These are phyloP conservation scores for Fomitopsis betulina DNA, from an alignment of 1,284 basidiomycete species.

Conservation along the genomic window DNA sequence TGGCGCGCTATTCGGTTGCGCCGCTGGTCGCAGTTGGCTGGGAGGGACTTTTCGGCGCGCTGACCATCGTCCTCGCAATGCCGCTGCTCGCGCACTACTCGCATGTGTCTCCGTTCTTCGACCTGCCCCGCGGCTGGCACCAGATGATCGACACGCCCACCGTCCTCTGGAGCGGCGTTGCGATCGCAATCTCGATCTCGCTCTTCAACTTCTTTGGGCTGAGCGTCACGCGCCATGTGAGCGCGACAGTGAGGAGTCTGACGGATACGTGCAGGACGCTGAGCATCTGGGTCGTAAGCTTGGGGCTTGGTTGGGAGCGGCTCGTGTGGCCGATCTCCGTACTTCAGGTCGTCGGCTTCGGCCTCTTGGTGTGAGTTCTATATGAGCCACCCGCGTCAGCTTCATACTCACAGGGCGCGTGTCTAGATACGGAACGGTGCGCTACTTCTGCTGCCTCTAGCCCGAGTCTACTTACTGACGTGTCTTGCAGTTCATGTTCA, in stretches of 20 bases:
- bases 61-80: conserved; percentile 73
- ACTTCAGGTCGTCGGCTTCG: conserved; percentile 88
- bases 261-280: conserved; percentile 97
- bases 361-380: conserved; percentile 77
- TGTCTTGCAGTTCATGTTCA: conserved; percentile 58
- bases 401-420: conserved; percentile 5
- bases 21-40: conserved; percentile 94
- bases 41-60: conserved; percentile 89
- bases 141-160: conserved; percentile 82
- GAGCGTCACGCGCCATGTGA: conserved; percentile 87
- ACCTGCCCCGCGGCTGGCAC: conserved; percentile 84
- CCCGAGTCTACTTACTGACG: conserved; percentile 4
- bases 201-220: conserved; percentile 96
- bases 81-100: conserved; percentile 55
- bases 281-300: conserved; percentile 85
- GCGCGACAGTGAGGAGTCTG: conserved; percentile 84
- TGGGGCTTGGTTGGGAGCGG: conserved; percentile 90
- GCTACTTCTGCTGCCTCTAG: conserved; percentile 1
- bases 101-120: conserved; percentile 71
- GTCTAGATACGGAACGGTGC: conserved; percentile 29
- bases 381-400: conserved; percentile 8
- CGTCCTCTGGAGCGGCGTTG: conserved; percentile 76
- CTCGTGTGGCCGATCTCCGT: conserved; percentile 81
- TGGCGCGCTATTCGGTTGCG: conserved; percentile 82
- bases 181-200: conserved; percentile 69